A percentile compares a stretch with the other conserved stretches of the same genome.
These are phyloP conservation scores for Trichoderma breve DNA, from an alignment of 2,329 filamentous ascomycete species.

Conservation along the genomic window DNA sequence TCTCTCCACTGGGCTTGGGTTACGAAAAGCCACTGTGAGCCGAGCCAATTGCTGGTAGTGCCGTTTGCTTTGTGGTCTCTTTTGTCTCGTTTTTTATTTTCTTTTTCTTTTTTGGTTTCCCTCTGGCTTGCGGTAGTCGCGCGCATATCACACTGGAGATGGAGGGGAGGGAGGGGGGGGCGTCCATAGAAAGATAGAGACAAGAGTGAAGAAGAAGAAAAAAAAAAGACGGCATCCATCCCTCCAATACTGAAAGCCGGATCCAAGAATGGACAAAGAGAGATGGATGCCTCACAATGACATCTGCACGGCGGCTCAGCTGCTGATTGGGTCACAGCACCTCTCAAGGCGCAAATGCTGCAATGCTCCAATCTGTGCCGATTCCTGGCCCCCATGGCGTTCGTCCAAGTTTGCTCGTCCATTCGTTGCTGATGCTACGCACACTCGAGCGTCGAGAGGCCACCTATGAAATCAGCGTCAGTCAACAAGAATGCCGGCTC, in stretches of 20 bases:
- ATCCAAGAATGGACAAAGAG: neutral
- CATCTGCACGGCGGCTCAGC: neutral
- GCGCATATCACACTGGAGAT: neutral
- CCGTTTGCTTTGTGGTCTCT: neutral
- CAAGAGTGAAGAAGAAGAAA: neutral
- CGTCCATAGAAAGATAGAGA: neutral
- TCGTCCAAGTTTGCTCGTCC: neutral
- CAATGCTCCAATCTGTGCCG: constrained; percentile 1
- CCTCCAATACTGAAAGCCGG: constrained; percentile 6
- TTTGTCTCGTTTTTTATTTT: neutral
- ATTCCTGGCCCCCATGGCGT: constrained; percentile 14
- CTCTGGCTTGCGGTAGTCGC: neutral
- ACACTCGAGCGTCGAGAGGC: neutral
- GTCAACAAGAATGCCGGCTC: neutral
- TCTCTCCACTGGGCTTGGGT: constrained; percentile 5
- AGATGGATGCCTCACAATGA: constrained; percentile 18
- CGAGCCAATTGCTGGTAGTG: neutral
- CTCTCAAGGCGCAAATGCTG: neutral
- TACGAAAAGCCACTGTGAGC: neutral
- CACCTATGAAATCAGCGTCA: constrained; percentile 10
- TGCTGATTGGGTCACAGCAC: neutral
- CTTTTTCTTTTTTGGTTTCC: neutral
- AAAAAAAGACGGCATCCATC: neutral
- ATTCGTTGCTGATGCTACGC: neutral
- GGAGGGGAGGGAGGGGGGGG: neutral